Base-by-base conservation (phyloP, 2,329 filamentous ascomycete genomes). In the Ceratocystis eucalypticola region DNA sequence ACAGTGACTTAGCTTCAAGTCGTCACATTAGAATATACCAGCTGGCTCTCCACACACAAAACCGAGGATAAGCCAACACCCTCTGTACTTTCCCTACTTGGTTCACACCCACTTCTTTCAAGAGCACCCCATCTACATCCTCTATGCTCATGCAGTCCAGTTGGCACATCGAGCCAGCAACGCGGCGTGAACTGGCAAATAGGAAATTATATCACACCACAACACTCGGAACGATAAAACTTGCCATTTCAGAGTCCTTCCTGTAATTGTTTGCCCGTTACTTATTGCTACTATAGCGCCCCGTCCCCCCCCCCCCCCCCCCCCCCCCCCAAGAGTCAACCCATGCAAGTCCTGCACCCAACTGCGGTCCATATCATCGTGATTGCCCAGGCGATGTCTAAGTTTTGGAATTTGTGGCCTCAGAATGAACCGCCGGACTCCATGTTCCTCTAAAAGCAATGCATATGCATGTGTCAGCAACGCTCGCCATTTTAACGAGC, bases 71-170 rank as follows among this genome's bases (percentile, higher is more conserved):
- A 41, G 37, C 37, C 10, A 41, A 12, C 37, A 41, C 37, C 37
- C 28, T 30, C 28, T 6, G 5, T 3, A 6, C 28, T 30, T 30
- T 6, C 37, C 37, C 37, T 41, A 41, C 28, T 59, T 20, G 33
- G 28, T 20, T 7, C 30, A 59, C 55, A 3, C 25, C 25, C 15
- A 28, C 8, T n/a, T 59, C 28, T 17, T 25, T 59, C 55, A 3
- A 3, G 55, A n/a, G 25, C 17, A 17, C n/a, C 7, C 48, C 6
- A 37, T 30, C 7, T 59, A 17, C 55, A 59, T 37, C 33, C 17
- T 17, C 55, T 59, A 33, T 59, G 55, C 55, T 37, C 15, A 59
- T 37, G 25, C 55, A 59, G 55, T 59, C 28, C 55, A 59, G 30
- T 17, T 59, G 25, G 30, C 30, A 33, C 3, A 28, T 20, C 3